These are phyloP conservation scores for Macrotyloma uniflorum DNA, from an alignment of 306 rosid species.

Conservation along the genomic window DNA sequence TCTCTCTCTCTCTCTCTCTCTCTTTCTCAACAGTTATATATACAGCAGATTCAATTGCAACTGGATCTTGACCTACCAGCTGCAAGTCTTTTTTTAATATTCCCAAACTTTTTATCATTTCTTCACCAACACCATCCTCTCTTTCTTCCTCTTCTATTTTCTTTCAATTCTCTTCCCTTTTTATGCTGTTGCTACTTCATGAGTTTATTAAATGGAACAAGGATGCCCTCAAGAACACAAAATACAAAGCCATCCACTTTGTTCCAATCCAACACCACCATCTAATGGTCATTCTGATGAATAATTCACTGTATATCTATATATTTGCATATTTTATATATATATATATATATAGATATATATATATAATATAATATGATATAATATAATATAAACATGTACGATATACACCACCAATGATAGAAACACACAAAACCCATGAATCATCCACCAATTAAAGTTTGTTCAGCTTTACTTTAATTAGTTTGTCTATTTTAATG, in stretches of 20 bases:
- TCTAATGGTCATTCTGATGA: neutral
- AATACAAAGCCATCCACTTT: neutral
- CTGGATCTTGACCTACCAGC: conserved; percentile 7
- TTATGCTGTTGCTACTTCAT: neutral
- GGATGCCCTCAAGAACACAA: neutral
- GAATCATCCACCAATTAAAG: conserved; percentile 40
- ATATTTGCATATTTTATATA: neutral
- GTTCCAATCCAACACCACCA: neutral
- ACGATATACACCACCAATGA: neutral
- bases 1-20: neutral
- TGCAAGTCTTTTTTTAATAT: neutral
- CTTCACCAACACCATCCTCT: neutral
- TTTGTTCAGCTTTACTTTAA: conserved; percentile 13
- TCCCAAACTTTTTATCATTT: neutral
- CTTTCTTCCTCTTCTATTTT: neutral
- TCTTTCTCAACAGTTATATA: neutral
- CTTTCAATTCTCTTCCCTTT: neutral
- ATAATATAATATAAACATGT: neutral
- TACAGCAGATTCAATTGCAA: neutral
- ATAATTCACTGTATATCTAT: neutral
- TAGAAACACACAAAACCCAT: conserved; percentile 28
- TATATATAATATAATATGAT: too few species aligned
- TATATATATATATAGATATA: too few species aligned
- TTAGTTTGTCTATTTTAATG: conserved; percentile 1
- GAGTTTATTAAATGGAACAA: neutral